A percentile compares a stretch with the other conserved stretches of the same genome.
Conservation (phyloP, 1,284 basidiomycete species). For the Lentinula novae-zelandiae region DNA sequence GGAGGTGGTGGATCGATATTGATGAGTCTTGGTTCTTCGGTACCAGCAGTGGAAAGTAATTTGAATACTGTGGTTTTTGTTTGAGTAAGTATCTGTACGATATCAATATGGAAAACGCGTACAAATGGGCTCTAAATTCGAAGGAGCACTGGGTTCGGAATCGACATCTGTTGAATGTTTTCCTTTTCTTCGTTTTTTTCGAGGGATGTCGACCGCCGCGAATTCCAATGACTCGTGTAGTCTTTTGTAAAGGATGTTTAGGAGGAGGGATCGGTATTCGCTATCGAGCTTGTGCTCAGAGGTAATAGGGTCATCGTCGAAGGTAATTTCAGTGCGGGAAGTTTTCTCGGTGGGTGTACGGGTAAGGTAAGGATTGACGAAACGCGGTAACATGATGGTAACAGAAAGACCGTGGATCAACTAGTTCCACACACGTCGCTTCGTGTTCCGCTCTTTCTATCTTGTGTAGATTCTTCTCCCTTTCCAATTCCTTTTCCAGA, state of each 20-base stretch:
- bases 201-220: background rate
- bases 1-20: background rate
- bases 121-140: background rate
- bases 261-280: background rate
- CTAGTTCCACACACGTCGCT: too few species aligned
- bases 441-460: too few species aligned
- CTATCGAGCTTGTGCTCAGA: background rate
- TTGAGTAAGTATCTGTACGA: background rate
- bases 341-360: background rate
- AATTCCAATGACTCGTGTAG: background rate
- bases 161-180: too few species aligned
- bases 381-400: slow-evolving; percentile 7
- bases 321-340: background rate
- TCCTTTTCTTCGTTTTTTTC: slow-evolving; percentile 1
- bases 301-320: background rate
- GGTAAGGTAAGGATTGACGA: slow-evolving; percentile 7
- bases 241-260: slow-evolving; percentile 1
- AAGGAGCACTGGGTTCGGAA: too few species aligned
- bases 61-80: slow-evolving; percentile 1
- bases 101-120: background rate
- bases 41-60: background rate
- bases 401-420: too few species aligned
- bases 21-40: slow-evolving; percentile 1
- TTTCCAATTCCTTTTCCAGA: too few species aligned
- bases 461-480: too few species aligned